These are phyloP conservation scores for Penicillium coprophilum DNA, from an alignment of 495 filamentous ascomycete species.

Conservation along the genomic window DNA sequence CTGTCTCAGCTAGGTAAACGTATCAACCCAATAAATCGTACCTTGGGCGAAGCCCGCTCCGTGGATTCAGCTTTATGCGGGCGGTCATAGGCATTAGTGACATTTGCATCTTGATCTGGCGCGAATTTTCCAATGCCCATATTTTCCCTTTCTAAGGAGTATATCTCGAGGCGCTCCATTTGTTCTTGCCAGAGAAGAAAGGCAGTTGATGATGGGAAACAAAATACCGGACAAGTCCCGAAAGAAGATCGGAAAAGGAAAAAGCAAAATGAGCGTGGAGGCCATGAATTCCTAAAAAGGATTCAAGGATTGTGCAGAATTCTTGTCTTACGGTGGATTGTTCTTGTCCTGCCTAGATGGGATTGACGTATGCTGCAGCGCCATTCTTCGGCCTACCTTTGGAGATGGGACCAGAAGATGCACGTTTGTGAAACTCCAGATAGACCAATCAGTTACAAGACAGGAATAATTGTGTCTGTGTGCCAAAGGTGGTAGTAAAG, in stretches of 20 bases:
- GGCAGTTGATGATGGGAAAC: neutral
- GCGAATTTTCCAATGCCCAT: neutral
- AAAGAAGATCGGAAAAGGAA: neutral
- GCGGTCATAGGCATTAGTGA: neutral
- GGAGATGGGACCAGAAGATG: conserved; percentile 1
- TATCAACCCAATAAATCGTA: neutral
- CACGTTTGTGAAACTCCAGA: conserved; percentile 1
- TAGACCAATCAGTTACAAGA: neutral
- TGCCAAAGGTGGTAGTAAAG: neutral
- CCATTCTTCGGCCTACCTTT: neutral
- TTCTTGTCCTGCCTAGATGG: conserved; percentile 1
- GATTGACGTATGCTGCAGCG: conserved; percentile 5
- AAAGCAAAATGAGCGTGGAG: conserved; percentile 4
- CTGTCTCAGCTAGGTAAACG: neutral
- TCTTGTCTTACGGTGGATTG: neutral
- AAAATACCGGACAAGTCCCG: neutral
- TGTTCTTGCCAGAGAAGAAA: neutral
- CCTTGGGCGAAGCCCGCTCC: conserved; percentile 7
- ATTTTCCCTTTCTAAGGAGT: neutral
- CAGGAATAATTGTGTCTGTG: neutral
- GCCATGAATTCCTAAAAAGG: neutral
- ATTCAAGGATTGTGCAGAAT: conserved; percentile 6
- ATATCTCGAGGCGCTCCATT: conserved; percentile 11
- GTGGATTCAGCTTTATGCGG: neutral
- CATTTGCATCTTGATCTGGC: neutral